Base-by-base conservation (phyloP, 2,329 filamentous ascomycete species). In the Colletotrichum neosansevieriae region DNA sequence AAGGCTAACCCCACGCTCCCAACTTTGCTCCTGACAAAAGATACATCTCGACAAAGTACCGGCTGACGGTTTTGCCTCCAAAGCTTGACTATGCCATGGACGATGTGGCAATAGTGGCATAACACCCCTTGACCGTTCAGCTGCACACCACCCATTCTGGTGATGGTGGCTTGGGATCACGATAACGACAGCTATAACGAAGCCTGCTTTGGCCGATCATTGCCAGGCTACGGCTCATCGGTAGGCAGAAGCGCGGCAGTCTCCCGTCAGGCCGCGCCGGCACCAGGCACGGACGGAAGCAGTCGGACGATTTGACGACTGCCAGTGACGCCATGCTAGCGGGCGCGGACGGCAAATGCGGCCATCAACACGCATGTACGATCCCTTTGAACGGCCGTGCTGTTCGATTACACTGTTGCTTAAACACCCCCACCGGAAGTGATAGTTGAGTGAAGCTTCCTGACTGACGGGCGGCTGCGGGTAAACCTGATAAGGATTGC, bases 251-350 rank as follows among this genome's bases (percentile, higher is more conserved):
- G 38, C 9, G 56, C 60, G 65, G 61, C 62, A 68, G 40, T 17
- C 50, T 54, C 65, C 58, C 65, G 54, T 65, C n/a, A 42, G 51
- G 47, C 61, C 61, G 54, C 42, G n/a, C 54, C 54, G 49, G 40
- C 38, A 47, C 29, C 49, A 58, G 40, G 56, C 65, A 54, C 47
- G 54, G 58, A 53, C 47, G 36, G 34, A 29, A 60, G 51, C 17
- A 51, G 65, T 68, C 65, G 40, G 65, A 65, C 61, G 61, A 58
- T 34, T 64, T 42, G 47, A 49, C 40, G 53, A 65, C 47, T 17
- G 54, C 34, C 49, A 40, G 38, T 49, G 64, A 65, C 47, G 53
- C 63, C 65, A 42, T 49, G 58, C 17, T 17, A 38, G 44, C 36
- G 47, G 42, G 24, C 38, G 42, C 49, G 58, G 63, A 67, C 21